These are phyloP conservation scores for Phytophthora rubi DNA, from an alignment of 352 stramenopile species.

Conservation along the genomic window DNA sequence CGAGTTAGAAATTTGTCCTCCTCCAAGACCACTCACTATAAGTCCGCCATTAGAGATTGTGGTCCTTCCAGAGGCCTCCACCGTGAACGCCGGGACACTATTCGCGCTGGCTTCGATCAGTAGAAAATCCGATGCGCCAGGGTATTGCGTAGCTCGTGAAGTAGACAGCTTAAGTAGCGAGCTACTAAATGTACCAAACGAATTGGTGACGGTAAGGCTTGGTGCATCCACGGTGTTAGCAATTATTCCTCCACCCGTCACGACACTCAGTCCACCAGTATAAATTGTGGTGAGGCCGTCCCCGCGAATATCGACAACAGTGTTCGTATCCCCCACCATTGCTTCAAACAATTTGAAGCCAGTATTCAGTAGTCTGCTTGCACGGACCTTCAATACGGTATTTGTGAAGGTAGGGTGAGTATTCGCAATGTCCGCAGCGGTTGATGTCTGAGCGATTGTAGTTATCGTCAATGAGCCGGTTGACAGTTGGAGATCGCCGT, in stretches of 20 bases:
- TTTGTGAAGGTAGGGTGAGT: slow-evolving; percentile 40
- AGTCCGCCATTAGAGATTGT: slow-evolving; percentile 55
- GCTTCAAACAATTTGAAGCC: slow-evolving; percentile 57
- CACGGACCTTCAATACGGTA: slow-evolving; percentile 43
- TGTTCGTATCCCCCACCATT: slow-evolving; percentile 30
- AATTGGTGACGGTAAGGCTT: slow-evolving; percentile 41
- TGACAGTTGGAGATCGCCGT: slow-evolving; percentile 60
- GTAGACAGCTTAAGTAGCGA: slow-evolving; percentile 36
- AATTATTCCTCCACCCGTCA: slow-evolving; percentile 53
- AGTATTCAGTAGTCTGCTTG: slow-evolving; percentile 24
- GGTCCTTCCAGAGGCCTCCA: slow-evolving; percentile 58
- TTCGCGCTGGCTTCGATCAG: slow-evolving; percentile 48
- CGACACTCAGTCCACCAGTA: slow-evolving; percentile 43
- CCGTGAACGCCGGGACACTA: slow-evolving; percentile 39
- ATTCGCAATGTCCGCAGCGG: slow-evolving; percentile 47
- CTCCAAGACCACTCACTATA: slow-evolving; percentile 42
- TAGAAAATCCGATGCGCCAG: slow-evolving; percentile 37
- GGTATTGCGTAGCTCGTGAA: slow-evolving; percentile 31
- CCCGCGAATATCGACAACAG: slow-evolving; percentile 50
- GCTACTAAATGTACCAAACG: slow-evolving; percentile 31
- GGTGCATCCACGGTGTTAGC: slow-evolving; percentile 26
- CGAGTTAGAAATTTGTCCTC: slow-evolving; percentile 40
- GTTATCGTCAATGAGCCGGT: slow-evolving; percentile 58
- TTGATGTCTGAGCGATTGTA: slow-evolving; percentile 19
- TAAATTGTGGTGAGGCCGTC: slow-evolving; percentile 59